Conservation (phyloP, 225 moss, liverwort and hornwort species). For the Marchantia polymorpha region DNA sequence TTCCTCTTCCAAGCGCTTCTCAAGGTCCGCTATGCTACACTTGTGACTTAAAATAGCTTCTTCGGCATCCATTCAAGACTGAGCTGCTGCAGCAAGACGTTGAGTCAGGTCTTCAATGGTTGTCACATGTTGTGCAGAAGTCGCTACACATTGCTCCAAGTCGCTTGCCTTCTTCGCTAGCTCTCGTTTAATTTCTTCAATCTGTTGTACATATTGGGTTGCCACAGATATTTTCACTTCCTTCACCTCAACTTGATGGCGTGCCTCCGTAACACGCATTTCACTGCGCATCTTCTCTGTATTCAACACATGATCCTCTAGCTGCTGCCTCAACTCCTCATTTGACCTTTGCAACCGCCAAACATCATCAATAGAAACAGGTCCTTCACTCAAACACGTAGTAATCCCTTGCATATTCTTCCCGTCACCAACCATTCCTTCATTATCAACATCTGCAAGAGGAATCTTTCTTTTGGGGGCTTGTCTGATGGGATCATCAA, state of each 20-base stretch:
- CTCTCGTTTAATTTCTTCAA: conserved; percentile 63
- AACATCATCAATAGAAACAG: conserved; percentile 88
- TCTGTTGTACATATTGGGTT: conserved; percentile 59
- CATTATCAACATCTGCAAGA: conserved; percentile 40
- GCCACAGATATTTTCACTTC: conserved; percentile 55
- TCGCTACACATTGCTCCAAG: conserved; percentile 58
- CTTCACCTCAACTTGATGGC: conserved; percentile 72
- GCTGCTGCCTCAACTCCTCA: conserved; percentile 80
- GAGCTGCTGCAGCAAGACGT: conserved; percentile 78
- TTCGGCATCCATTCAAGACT: conserved; percentile 88
- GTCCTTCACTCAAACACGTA: conserved; percentile 60
- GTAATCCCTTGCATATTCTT: conserved; percentile 79
- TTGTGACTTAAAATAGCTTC: conserved; percentile 80
- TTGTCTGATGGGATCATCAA: conserved; percentile 46
- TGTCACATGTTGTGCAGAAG: conserved; percentile 65
- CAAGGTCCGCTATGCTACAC: conserved; percentile 65
- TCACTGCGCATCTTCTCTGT: conserved; percentile 86
- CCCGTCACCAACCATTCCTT: conserved; percentile 52
- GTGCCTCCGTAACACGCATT: conserved; percentile 70
- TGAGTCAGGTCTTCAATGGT: conserved; percentile 85
- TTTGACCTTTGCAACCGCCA: conserved; percentile 90
- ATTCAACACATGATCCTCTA: conserved; percentile 72
- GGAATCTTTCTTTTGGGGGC: conserved; percentile 70
- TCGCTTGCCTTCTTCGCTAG: conserved; percentile 63
- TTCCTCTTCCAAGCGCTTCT: conserved; percentile 82